phyloP scores from a whole-genome alignment of 148 eudicot genomes.

The Heliosperma pusillum region DNA sequence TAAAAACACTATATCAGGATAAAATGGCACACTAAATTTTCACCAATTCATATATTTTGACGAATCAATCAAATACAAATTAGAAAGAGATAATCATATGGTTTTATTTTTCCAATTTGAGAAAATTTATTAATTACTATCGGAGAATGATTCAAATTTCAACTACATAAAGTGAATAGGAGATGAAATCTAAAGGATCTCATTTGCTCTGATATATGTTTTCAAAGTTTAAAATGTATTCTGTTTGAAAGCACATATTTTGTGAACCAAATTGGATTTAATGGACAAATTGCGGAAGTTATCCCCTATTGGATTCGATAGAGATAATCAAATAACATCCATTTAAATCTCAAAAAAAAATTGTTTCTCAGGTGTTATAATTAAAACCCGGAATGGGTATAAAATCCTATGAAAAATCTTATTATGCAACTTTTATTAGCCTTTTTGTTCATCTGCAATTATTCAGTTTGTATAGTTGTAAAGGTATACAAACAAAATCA shows the following conservation, averaged over 20 bases:
- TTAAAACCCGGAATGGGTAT: constrained; percentile 2
- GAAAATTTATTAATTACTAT: neutral
- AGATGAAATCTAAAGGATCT: neutral
- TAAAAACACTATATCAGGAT: neutral
- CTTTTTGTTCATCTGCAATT: neutral
- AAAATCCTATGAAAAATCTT: neutral
- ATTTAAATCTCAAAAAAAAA: neutral
- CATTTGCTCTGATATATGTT: neutral
- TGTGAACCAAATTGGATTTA: neutral
- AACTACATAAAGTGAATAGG: neutral
- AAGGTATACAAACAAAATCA: neutral
- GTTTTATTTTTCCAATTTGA: neutral
- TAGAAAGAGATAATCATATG: neutral
- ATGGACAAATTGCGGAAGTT: neutral
- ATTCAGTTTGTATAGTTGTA: neutral
- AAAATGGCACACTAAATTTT: neutral
- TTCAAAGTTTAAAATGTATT: constrained; percentile 1
- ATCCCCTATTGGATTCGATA: constrained; percentile 1
- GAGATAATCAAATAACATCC: neutral
- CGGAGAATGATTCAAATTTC: neutral
- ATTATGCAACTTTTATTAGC: neutral
- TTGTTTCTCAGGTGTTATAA: neutral
- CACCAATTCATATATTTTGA: neutral
- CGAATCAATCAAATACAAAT: neutral
- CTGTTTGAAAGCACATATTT: neutral